Percentiles rank a stretch among this genome's conserved stretches.
Conservation (phyloP, 441 rosid genomes). For the Populus hybrid region DNA sequence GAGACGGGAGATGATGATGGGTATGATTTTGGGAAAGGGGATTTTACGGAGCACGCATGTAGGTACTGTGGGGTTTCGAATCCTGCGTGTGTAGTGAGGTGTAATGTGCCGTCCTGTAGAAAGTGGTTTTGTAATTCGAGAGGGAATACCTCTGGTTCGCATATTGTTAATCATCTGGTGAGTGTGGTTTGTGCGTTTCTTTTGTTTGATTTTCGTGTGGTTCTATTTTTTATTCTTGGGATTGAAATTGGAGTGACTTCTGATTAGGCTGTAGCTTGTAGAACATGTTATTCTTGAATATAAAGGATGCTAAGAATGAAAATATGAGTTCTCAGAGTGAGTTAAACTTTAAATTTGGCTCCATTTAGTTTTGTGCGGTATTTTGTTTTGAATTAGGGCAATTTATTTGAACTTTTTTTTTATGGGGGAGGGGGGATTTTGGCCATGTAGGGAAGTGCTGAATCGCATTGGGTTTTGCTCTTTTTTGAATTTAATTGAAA, state of each 20-base stretch:
- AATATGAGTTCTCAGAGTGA: background rate
- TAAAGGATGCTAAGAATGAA: background rate
- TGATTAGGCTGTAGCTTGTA: background rate
- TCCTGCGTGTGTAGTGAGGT: conserved; percentile 96
- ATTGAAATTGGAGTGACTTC: background rate
- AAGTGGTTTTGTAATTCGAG: conserved; percentile 99
- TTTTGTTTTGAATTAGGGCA: no score
- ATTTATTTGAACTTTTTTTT: no score
- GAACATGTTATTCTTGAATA: background rate
- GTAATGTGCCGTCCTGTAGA: conserved; percentile 95
- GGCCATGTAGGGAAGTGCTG: background rate
- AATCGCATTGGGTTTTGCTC: background rate
- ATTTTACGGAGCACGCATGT: conserved; percentile 93
- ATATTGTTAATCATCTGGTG: conserved; percentile 95
- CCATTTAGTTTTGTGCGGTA: background rate
- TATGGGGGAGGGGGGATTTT: background rate
- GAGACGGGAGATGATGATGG: conserved; percentile 86
- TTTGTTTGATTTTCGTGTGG: background rate
- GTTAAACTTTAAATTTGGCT: background rate
- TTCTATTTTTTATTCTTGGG: background rate
- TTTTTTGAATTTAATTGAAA: background rate
- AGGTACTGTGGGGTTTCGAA: conserved; percentile 96
- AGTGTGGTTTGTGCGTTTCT: conserved; percentile 26
- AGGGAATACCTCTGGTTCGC: conserved; percentile 98
- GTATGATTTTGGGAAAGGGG: conserved; percentile 74